A percentile compares a stretch with the other conserved stretches of the same genome.
Conservation (phyloP, 306 rosid genomes). For the Acacia crassicarpa region DNA sequence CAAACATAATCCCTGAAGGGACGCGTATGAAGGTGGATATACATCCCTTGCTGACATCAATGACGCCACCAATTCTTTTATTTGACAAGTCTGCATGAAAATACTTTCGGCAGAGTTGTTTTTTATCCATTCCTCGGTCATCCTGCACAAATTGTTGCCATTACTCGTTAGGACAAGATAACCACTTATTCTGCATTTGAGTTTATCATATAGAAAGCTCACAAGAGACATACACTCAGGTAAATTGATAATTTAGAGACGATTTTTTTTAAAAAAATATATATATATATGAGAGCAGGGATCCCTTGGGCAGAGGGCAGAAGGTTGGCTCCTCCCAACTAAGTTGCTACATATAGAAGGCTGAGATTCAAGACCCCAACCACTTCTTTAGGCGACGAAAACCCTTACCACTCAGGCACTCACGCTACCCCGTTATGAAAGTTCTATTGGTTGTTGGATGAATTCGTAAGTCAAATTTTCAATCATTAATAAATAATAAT, state of each 20-base stretch:
- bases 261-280: no score
- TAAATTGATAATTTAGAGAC: neutral
- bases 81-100: slow-evolving; percentile 69
- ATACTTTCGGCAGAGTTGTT: slow-evolving; percentile 72
- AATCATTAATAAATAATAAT: neutral
- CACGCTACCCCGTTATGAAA: neutral
- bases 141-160: slow-evolving; percentile 54
- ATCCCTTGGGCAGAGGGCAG: neutral
- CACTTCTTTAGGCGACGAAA: neutral
- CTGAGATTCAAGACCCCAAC: neutral
- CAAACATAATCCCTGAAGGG: slow-evolving; percentile 61
- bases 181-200: neutral
- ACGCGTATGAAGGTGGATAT: slow-evolving; percentile 69
- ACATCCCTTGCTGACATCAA: slow-evolving; percentile 52
- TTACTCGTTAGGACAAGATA: slow-evolving; percentile 2
- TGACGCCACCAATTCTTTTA: slow-evolving; percentile 51
- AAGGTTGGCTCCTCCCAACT: neutral
- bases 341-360: neutral
- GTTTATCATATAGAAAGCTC: neutral
- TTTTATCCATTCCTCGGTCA: slow-evolving; percentile 66
- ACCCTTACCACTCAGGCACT: neutral
- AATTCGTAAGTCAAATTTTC: neutral
- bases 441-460: neutral
- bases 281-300: neutral
- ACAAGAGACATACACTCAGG: neutral